Percentiles rank a stretch among this genome's conserved stretches.
Evolutionary conservation across 2,329 filamentous ascomycete genomes (phyloP).

Genomic region (Botryotinia narcissicola): DNA sequence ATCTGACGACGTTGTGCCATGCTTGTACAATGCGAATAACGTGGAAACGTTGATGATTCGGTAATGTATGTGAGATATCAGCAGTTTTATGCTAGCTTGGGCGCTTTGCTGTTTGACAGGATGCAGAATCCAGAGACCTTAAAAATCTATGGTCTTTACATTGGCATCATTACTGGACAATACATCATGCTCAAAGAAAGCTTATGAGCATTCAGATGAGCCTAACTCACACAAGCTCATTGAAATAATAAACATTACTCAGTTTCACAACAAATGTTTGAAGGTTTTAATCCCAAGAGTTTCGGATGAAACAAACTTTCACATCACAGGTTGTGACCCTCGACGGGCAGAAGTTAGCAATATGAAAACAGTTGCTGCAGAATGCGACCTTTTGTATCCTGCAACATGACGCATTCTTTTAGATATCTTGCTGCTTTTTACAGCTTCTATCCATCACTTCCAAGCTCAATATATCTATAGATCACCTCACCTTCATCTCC

Average conservation of each 20-base stretch:
- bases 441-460: neutral
- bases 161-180: neutral
- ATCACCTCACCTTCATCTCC: neutral
- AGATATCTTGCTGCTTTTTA: neutral
- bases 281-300: neutral
- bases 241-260: neutral
- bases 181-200: neutral
- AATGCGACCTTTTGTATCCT: neutral
- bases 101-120: too few relatives aligned
- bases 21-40: neutral
- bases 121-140: neutral
- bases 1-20: neutral
- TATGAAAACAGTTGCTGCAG: neutral
- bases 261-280: accelerated
- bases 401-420: too few relatives aligned
- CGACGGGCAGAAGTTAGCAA: neutral
- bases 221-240: neutral
- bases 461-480: neutral
- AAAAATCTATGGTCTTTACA: neutral
- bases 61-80: neutral
- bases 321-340: neutral
- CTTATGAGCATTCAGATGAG: neutral
- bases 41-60: neutral
- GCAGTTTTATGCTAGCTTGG: neutral
- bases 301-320: too few relatives aligned